Base-by-base conservation (phyloP, 192 early-diverging fungal species). In the Backusella mclennaniae region DNA sequence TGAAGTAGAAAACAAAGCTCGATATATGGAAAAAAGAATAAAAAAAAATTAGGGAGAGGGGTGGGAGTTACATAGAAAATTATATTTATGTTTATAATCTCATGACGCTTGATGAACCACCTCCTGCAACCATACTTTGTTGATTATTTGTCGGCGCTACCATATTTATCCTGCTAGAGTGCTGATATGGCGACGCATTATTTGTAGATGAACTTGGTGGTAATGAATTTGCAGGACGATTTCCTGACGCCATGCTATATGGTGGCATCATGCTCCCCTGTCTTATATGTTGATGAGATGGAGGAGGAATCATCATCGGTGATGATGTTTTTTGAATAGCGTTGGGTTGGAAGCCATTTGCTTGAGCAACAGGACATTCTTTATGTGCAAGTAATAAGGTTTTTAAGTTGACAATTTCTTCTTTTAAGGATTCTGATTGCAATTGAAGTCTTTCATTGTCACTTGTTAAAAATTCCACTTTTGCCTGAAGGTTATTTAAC, bases 401-500 rank as follows among this genome's bases (percentile, higher is more conserved):
- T 68, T 93, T 95, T 42, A 94, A 78, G 14, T 91, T 89, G 46
- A 95, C 77, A 66, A 94, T 90, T 68, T 92, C 85, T 74, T 96
- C 93, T 52, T 91, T 84, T 38, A 94, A 74, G 21, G 80, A 38
- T n/a, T 85, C 82, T 0, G 89, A 84, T 76, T 92, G 85, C 38
- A 75, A 76, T 73, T 88, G 87, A 69, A 94, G 73, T 21, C 76
- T 78, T 77, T 93, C 89, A 73, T 93, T 93, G 35, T 94, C 92
- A 19, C 76, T 82, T 0, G 90, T 83, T 26, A 93, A 77, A 63
- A 81, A 84, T 53, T 89, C 86, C 38, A 89, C 87, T 74, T 87
- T 87, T 36, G 83, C 80, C 75, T 97, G 93, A 72, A 96, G 88
- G 71, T 91, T 89, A 73, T 88, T 84, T 29, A 97, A 85, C 95